Conservation (phyloP, 1,284 basidiomycete species). For the Rhodotorula sp. region DNA sequence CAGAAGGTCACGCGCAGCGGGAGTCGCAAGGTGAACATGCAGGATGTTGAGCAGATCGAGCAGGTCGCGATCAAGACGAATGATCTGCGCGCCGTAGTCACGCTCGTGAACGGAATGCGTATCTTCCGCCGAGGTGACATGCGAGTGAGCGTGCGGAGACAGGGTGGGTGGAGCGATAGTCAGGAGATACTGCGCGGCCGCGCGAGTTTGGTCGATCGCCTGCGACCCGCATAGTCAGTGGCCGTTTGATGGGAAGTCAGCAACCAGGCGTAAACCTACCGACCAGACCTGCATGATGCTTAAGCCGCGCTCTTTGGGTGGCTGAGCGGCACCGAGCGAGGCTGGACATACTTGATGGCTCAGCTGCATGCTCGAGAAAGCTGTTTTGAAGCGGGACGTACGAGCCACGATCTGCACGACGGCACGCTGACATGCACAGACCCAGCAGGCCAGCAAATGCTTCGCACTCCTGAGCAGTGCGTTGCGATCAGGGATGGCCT, state of each 20-base stretch:
- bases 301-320: neutral
- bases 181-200: slow-evolving; percentile 11
- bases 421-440: slow-evolving; percentile 9
- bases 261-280: neutral
- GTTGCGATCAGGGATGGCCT: neutral
- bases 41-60: slow-evolving; percentile 28
- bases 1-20: neutral
- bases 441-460: slow-evolving; percentile 30
- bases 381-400: neutral
- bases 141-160: slow-evolving; percentile 4
- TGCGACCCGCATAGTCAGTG: neutral
- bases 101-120: slow-evolving; percentile 19
- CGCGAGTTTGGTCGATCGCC: slow-evolving; percentile 9
- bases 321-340: neutral
- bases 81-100: slow-evolving; percentile 32
- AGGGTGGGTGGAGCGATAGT: slow-evolving; percentile 12
- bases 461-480: slow-evolving; percentile 16
- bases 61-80: slow-evolving; percentile 30
- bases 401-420: slow-evolving; percentile 12
- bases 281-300: slow-evolving; percentile 3
- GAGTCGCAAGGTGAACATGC: slow-evolving; percentile 5
- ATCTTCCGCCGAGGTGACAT: neutral
- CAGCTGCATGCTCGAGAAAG: no score
- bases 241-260: no score
- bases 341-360: neutral